Percentiles rank a stretch among this genome's conserved stretches.
phyloP scores from a whole-genome alignment of 139 green algal species.

The Nannochloris sp. region DNA sequence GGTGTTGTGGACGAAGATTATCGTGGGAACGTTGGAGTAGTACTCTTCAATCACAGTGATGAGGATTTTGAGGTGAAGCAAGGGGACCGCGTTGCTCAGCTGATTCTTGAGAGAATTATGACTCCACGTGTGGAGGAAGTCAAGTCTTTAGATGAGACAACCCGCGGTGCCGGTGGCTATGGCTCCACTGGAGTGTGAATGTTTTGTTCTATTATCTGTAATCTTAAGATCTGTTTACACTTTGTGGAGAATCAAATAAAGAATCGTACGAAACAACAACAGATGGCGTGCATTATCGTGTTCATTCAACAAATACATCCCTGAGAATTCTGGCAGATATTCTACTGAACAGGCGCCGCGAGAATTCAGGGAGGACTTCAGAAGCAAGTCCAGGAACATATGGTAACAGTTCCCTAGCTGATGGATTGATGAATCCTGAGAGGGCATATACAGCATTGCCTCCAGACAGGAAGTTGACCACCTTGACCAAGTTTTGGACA shows the following conservation, averaged over 20 bases:
- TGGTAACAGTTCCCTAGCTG: constrained; percentile 53
- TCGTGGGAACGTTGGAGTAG: constrained; percentile 80
- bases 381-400: constrained; percentile 67
- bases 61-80: constrained; percentile 74
- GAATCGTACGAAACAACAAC: not conserved
- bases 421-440: constrained; percentile 4
- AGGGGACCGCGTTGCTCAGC: constrained; percentile 86
- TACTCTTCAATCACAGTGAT: constrained; percentile 96
- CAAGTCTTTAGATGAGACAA: constrained; percentile 80
- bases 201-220: not conserved
- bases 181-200: constrained; percentile 80
- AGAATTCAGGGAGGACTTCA: constrained; percentile 73
- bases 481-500: constrained; percentile 66
- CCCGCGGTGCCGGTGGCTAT: constrained; percentile 81
- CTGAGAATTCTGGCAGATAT: constrained; percentile 63
- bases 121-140: constrained; percentile 91
- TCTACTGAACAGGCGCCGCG: constrained; percentile 39
- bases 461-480: constrained; percentile 46
- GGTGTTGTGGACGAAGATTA: constrained; percentile 98
- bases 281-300: no score
- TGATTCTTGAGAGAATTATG: constrained; percentile 90
- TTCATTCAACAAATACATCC: constrained; percentile 48
- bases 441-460: constrained; percentile 16
- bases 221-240: not conserved
- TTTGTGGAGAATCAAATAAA: constrained; percentile 2